Evolutionary conservation across 257 asterid genomes (phyloP).

Genomic region (Solanum lycopersicoides): DNA sequence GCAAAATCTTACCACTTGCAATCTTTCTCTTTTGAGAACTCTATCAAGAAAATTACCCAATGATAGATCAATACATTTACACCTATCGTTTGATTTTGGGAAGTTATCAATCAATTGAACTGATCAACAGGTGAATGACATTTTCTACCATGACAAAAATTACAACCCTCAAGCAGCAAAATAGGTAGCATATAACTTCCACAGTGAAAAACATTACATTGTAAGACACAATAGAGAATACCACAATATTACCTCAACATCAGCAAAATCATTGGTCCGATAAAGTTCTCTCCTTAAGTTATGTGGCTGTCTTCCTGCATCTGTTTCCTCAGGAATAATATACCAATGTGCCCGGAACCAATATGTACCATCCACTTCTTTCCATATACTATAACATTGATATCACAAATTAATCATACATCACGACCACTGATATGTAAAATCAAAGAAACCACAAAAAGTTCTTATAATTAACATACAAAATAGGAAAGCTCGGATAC

Average conservation of each 20-base stretch:
- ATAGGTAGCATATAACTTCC: neutral
- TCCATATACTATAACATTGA: constrained; percentile 59
- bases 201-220: neutral
- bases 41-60: neutral
- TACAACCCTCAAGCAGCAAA: neutral
- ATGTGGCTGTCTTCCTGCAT: constrained; percentile 85
- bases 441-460: neutral
- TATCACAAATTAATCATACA: neutral
- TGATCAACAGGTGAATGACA: neutral
- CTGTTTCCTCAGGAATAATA: constrained; percentile 83
- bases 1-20: neutral
- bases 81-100: neutral
- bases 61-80: neutral
- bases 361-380: constrained; percentile 75
- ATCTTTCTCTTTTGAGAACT: neutral
- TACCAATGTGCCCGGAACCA: constrained; percentile 83
- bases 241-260: constrained; percentile 50
- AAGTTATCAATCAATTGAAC: neutral
- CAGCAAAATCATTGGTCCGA: constrained; percentile 65
- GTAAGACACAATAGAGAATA: neutral
- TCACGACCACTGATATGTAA: neutral
- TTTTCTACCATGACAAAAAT: neutral
- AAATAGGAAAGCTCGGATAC: constrained; percentile 18
- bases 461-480: neutral
- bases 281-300: constrained; percentile 89